These are phyloP conservation scores for Penicillium cataractarum DNA, from an alignment of 495 filamentous ascomycete genomes.

Conservation along the genomic window DNA sequence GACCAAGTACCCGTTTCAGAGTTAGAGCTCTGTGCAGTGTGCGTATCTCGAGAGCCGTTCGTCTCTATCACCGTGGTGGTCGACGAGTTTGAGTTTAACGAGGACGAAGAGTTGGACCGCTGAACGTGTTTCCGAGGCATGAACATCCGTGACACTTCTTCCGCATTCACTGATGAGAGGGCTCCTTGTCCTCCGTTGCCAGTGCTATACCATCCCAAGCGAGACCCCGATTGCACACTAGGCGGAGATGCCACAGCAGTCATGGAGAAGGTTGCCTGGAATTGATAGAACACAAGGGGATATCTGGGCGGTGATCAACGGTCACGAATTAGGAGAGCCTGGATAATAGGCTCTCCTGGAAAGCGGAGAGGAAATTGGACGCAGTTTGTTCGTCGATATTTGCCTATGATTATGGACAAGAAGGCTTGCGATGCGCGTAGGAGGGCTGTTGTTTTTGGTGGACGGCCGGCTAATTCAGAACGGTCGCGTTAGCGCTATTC, in stretches of 20 bases:
- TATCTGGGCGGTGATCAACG: constrained; percentile 27
- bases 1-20: constrained; percentile 55
- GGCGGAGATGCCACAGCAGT: constrained; percentile 95
- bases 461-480: constrained; percentile 29
- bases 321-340: constrained; percentile 15
- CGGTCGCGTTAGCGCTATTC: constrained; percentile 34
- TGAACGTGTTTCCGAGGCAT: constrained; percentile 83
- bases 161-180: constrained; percentile 78
- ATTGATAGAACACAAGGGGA: constrained; percentile 17
- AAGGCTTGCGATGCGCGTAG: constrained; percentile 9
- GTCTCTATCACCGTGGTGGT: constrained; percentile 52
- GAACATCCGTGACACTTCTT: constrained; percentile 88
- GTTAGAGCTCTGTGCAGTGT: constrained; percentile 49
- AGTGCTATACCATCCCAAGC: constrained; percentile 62
- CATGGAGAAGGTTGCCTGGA: constrained; percentile 63
- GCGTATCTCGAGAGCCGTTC: constrained; percentile 47
- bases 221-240: constrained; percentile 76
- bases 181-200: constrained; percentile 75
- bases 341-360: not conserved
- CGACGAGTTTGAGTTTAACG: constrained; percentile 56
- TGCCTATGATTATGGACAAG: not conserved
- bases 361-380: not conserved
- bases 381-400: not conserved
- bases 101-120: constrained; percentile 86
- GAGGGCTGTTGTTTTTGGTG: constrained; percentile 22